Percentiles rank a stretch among this genome's conserved stretches.
Evolutionary conservation across 108 stramenopile species (phyloP).

Genomic region (Schizochytrium sp.): DNA sequence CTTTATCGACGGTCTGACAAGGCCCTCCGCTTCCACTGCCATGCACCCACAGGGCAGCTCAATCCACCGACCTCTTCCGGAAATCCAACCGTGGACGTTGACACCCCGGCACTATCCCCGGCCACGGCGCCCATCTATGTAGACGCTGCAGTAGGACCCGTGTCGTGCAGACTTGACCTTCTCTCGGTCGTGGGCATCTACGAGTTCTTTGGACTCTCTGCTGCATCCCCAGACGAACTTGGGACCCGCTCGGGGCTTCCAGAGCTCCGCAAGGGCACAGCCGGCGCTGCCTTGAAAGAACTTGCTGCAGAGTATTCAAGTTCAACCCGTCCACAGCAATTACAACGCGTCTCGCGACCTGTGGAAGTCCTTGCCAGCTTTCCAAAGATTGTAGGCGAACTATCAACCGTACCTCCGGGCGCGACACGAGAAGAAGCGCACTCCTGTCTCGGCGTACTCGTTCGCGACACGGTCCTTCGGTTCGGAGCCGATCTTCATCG

Average conservation of each 20-base stretch:
- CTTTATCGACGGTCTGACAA: slow-evolving; percentile 16
- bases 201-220: not conserved
- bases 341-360: not conserved
- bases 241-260: not conserved
- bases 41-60: not conserved
- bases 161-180: not conserved
- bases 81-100: not conserved
- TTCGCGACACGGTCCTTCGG: not conserved
- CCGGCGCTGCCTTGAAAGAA: not conserved
- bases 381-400: not conserved
- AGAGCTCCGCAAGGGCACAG: not conserved
- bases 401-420: not conserved
- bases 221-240: not conserved
- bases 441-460: not conserved
- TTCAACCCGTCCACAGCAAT: not conserved
- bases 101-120: not conserved
- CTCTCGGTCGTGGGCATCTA: not conserved
- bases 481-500: not conserved
- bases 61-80: not conserved
- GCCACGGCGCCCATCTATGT: not conserved
- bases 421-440: not conserved
- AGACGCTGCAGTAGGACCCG: not conserved
- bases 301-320: slow-evolving; percentile 1
- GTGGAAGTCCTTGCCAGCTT: not conserved
- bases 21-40: not conserved